Conservation (phyloP, 2,329 filamentous ascomycete genomes). For the Colletotrichum tofieldiae region DNA sequence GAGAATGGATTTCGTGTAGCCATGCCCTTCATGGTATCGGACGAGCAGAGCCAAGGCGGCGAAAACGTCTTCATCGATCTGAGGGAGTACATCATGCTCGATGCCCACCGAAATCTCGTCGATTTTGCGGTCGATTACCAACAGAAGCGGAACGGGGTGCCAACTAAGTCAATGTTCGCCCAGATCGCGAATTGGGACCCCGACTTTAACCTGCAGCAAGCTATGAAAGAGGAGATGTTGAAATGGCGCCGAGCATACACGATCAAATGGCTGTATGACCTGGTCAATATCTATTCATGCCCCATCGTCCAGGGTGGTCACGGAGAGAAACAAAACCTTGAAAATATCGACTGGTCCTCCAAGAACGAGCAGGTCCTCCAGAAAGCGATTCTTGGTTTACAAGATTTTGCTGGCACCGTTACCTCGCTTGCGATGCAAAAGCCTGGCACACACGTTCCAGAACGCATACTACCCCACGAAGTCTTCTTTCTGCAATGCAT, state of each 20-base stretch:
- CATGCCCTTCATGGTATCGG: constrained; percentile 14
- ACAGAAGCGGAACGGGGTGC: constrained; percentile 60
- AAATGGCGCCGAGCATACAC: constrained; percentile 65
- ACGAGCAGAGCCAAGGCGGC: constrained; percentile 31
- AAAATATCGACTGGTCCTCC: constrained; percentile 20
- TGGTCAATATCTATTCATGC: constrained; percentile 62
- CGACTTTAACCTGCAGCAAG: constrained; percentile 54
- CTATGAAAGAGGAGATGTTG: constrained; percentile 57
- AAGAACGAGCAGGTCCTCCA: background rate
- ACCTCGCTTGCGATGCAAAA: constrained; percentile 64
- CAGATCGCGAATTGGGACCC: constrained; percentile 60
- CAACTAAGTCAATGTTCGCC: constrained; percentile 60
- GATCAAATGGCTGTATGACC: constrained; percentile 68
- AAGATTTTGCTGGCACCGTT: constrained; percentile 61
- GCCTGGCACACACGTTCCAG: constrained; percentile 53
- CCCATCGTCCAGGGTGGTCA: constrained; percentile 56
- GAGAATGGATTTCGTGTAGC: constrained; percentile 47
- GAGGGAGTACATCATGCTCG: constrained; percentile 60
- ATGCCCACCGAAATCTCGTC: constrained; percentile 59
- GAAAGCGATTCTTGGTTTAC: constrained; percentile 60
- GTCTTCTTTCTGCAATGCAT: constrained; percentile 68
- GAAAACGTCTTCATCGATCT: constrained; percentile 52
- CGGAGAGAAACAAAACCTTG: constrained; percentile 50
- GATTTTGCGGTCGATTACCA: constrained; percentile 64
- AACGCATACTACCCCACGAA: constrained; percentile 61